Percentiles rank a stretch among this genome's conserved stretches.
Evolutionary conservation across 1,284 basidiomycete genomes (phyloP).

Genomic region (Sporisorium scitamineum): DNA sequence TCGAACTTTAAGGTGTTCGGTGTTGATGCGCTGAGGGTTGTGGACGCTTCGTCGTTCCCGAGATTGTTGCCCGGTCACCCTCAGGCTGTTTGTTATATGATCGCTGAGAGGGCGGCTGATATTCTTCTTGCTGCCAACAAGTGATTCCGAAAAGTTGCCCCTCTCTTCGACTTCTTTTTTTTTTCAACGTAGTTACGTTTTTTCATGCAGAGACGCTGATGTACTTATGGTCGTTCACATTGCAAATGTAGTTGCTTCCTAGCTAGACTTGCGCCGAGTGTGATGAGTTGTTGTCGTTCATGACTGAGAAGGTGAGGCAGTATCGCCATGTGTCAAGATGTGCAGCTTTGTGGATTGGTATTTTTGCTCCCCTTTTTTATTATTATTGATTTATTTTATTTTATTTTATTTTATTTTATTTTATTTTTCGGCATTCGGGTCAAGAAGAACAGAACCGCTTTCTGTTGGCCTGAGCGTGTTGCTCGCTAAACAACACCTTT

Average conservation of each 20-base stretch:
- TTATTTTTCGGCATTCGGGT: background rate
- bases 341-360: background rate
- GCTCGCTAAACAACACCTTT: constrained; percentile 2
- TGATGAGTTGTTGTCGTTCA: background rate
- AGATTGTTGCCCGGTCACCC: constrained; percentile 53
- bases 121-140: constrained; percentile 33
- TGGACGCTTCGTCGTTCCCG: constrained; percentile 74
- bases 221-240: background rate
- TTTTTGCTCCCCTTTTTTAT: background rate
- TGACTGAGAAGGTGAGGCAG: background rate
- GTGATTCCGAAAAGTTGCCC: background rate
- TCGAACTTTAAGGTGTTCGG: constrained; percentile 72
- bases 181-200: background rate
- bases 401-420: background rate
- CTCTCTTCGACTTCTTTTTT: background rate
- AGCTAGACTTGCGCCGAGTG: background rate
- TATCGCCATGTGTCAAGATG: background rate
- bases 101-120: constrained; percentile 48
- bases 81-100: constrained; percentile 56
- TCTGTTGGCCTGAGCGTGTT: constrained; percentile 25
- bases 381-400: background rate
- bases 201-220: background rate
- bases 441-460: background rate
- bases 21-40: constrained; percentile 71
- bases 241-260: background rate